Conservation (phyloP, 1,284 basidiomycete species). For the Volvariella volvacea region DNA sequence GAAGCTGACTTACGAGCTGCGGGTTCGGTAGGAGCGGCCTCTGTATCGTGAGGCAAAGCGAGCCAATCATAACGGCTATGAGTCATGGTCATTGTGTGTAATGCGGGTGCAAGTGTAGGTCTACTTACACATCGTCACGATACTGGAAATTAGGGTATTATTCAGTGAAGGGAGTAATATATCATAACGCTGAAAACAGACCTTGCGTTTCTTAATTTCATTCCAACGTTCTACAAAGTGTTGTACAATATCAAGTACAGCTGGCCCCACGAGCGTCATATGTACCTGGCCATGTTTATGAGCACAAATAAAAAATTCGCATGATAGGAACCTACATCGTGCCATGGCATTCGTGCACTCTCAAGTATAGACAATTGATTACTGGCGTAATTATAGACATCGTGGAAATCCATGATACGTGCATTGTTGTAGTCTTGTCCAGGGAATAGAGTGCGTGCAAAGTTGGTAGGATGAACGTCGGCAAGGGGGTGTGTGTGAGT, state of each 20-base stretch:
- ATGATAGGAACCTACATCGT: conserved; percentile 51
- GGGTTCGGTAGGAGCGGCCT: conserved; percentile 55
- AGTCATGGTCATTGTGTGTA: neutral
- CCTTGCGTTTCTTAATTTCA: conserved; percentile 75
- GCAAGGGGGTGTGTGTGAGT: conserved; percentile 81
- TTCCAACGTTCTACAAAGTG: conserved; percentile 91
- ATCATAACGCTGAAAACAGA: conserved; percentile 9
- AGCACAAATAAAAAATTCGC: neutral
- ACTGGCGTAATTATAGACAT: conserved; percentile 75
- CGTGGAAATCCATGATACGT: conserved; percentile 73
- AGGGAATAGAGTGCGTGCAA: conserved; percentile 78
- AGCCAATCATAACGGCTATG: conserved; percentile 56
- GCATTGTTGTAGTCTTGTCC: conserved; percentile 95
- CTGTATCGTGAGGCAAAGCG: conserved; percentile 72
- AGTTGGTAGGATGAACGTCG: conserved; percentile 85
- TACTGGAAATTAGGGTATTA: conserved; percentile 30
- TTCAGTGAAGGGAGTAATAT: too few relatives aligned
- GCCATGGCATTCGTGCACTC: conserved; percentile 82
- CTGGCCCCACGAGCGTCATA: conserved; percentile 79
- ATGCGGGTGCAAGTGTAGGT: too few relatives aligned
- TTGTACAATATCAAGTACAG: conserved; percentile 84
- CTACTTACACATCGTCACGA: conserved; percentile 42
- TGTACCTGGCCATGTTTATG: conserved; percentile 47
- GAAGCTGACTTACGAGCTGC: conserved; percentile 41
- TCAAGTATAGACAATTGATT: conserved; percentile 71